Percentiles rank a stretch among this genome's conserved stretches.
phyloP scores from a whole-genome alignment of 2,329 filamentous ascomycete species.

The Metarhizium rileyi region DNA sequence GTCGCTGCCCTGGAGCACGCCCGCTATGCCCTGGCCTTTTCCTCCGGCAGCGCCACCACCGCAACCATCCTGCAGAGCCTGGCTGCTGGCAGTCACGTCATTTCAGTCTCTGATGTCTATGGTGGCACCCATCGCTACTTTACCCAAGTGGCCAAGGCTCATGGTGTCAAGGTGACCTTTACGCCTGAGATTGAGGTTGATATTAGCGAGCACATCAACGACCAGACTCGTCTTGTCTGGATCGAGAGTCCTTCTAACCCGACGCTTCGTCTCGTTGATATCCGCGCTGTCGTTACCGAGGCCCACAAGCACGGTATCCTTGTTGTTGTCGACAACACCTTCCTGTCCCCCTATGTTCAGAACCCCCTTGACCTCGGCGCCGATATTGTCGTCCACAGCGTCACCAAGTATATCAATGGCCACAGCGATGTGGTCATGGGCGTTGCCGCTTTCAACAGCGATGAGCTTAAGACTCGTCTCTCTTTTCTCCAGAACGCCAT shows the following conservation, averaged over 20 bases:
- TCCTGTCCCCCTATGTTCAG: conserved; percentile 92
- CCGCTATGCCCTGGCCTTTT: conserved; percentile 86
- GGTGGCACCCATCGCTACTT: conserved; percentile 98
- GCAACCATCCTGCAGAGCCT: conserved; percentile 89
- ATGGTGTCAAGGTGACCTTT: conserved; percentile 91
- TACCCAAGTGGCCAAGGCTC: conserved; percentile 90
- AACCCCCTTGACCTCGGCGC: conserved; percentile 92
- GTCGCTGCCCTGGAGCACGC: conserved; percentile 89
- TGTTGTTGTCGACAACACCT: conserved; percentile 99
- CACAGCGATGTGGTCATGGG: conserved; percentile 98
- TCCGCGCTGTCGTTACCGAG: conserved; percentile 69
- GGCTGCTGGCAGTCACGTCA: conserved; percentile 82
- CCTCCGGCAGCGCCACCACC: conserved; percentile 87
- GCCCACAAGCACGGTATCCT: conserved; percentile 83
- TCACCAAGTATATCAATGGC: conserved; percentile 99
- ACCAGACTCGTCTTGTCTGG: conserved; percentile 91
- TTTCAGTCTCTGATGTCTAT: conserved; percentile 96
- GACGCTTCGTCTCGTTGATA: conserved; percentile 86
- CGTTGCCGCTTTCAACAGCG: conserved; percentile 87
- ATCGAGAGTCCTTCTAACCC: conserved; percentile 92
- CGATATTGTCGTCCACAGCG: conserved; percentile 92
- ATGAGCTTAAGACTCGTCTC: conserved; percentile 65
- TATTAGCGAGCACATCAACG: conserved; percentile 72
- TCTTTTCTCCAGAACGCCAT: conserved; percentile 95
- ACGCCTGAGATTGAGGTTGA: conserved; percentile 87